Evolutionary conservation across 306 rosid species (phyloP).

Genomic region (Adenanthera pavonina): DNA sequence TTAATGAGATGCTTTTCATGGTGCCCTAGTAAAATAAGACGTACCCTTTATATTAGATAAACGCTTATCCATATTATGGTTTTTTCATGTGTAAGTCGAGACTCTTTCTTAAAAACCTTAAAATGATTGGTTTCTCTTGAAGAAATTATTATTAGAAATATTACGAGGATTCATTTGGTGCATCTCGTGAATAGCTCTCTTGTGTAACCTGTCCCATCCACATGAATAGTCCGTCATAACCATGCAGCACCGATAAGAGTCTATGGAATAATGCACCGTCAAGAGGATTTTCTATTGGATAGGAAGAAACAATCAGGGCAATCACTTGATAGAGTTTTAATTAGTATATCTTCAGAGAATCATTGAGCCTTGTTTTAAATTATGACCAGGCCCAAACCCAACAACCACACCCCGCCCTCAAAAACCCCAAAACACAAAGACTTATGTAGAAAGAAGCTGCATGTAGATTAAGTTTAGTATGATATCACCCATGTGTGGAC

Average conservation of each 20-base stretch:
- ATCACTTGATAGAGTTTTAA: conserved; percentile 26
- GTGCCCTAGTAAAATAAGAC: conserved; percentile 20
- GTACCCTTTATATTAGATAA: conserved; percentile 22
- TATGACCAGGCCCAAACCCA: too few relatives aligned
- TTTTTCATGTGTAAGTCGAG: neutral
- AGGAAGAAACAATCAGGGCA: conserved; percentile 36
- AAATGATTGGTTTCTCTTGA: conserved; percentile 24
- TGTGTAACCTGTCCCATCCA: conserved; percentile 19
- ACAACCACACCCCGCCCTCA: too few relatives aligned
- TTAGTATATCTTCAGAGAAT: conserved; percentile 5
- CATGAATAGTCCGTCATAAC: conserved; percentile 15
- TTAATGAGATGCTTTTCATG: conserved; percentile 18
- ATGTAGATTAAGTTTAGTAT: conserved; percentile 5
- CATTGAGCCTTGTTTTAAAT: neutral
- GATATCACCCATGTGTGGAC: conserved; percentile 10
- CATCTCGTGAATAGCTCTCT: neutral
- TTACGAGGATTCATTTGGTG: conserved; percentile 5
- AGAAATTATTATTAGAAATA: conserved; percentile 12
- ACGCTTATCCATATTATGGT: conserved; percentile 25
- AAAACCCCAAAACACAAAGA: neutral
- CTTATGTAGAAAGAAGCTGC: conserved; percentile 33
- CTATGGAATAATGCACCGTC: too few relatives aligned
- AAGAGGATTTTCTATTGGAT: conserved; percentile 12
- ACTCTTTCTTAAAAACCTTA: neutral
- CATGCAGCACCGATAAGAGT: neutral